Percentiles rank a stretch among this genome's conserved stretches.
These are phyloP conservation scores for Starmerella potacharoeniae DNA, from an alignment of 805 yeast genomes.

Conservation along the genomic window DNA sequence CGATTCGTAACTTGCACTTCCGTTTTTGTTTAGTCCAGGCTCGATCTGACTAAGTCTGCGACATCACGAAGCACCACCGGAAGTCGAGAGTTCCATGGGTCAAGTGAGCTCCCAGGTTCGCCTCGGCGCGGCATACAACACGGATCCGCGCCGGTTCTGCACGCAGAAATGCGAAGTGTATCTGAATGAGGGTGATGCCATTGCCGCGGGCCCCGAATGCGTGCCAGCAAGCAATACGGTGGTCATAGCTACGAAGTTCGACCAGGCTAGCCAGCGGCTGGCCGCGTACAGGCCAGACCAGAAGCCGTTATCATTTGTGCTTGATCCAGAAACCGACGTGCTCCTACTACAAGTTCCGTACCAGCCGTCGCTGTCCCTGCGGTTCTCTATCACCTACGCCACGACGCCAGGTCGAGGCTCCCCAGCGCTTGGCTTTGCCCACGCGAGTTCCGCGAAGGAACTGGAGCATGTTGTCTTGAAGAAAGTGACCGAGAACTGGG, in stretches of 20 bases:
- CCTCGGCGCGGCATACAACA: constrained; percentile 13
- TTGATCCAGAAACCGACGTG: constrained; percentile 19
- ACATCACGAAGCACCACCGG: neutral
- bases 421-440: constrained; percentile 10
- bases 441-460: constrained; percentile 9
- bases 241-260: constrained; percentile 8
- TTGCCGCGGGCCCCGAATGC: constrained; percentile 1
- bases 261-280: constrained; percentile 3
- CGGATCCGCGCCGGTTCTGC: constrained; percentile 15
- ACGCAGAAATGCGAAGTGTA: constrained; percentile 14
- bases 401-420: constrained; percentile 15
- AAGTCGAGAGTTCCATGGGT: constrained; percentile 18
- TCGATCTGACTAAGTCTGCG: neutral
- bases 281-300: constrained; percentile 10
- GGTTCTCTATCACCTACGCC: constrained; percentile 14
- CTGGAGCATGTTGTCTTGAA: neutral
- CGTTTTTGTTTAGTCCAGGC: neutral
- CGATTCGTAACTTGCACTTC: neutral
- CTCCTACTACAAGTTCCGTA: constrained; percentile 20
- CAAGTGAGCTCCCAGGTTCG: constrained; percentile 17
- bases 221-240: constrained; percentile 9
- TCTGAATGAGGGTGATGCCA: constrained; percentile 17
- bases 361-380: constrained; percentile 14
- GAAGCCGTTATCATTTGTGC: constrained; percentile 18
- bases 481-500: constrained; percentile 10